These are phyloP conservation scores for Aechmea fasciata DNA, from an alignment of 176 grass and related monocot genomes.

Conservation along the genomic window DNA sequence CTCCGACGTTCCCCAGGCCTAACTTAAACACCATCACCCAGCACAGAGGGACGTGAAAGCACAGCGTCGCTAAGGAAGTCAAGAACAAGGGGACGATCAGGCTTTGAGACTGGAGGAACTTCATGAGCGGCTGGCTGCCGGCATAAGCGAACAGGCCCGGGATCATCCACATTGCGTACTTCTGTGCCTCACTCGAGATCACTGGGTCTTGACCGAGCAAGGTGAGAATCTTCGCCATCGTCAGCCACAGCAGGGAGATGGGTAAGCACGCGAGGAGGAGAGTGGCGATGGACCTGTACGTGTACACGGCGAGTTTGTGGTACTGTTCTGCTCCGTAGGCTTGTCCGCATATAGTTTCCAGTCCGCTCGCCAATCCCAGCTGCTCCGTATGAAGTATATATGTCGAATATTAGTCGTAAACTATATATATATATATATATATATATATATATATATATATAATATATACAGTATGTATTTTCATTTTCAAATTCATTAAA, in stretches of 20 bases:
- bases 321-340: constrained; percentile 77
- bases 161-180: constrained; percentile 70
- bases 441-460: too few species aligned
- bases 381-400: constrained; percentile 4
- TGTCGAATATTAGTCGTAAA: neutral
- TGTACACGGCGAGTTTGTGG: constrained; percentile 50
- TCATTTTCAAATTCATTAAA: neutral
- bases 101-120: constrained; percentile 77
- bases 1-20: constrained; percentile 50
- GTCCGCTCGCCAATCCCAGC: constrained; percentile 75
- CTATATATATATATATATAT: neutral
- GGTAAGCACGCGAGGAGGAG: constrained; percentile 50
- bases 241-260: constrained; percentile 58
- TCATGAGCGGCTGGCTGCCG: constrained; percentile 49
- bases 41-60: constrained; percentile 64
- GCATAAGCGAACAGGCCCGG: constrained; percentile 69
- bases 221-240: constrained; percentile 47
- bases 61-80: constrained; percentile 35
- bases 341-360: constrained; percentile 85
- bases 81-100: constrained; percentile 65
- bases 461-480: too few species aligned
- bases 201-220: constrained; percentile 67
- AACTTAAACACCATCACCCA: constrained; percentile 69
- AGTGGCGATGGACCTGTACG: constrained; percentile 63
- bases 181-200: constrained; percentile 48